These are phyloP conservation scores for Metarhizium brunneum DNA, from an alignment of 2,329 filamentous ascomycete genomes.

Conservation along the genomic window DNA sequence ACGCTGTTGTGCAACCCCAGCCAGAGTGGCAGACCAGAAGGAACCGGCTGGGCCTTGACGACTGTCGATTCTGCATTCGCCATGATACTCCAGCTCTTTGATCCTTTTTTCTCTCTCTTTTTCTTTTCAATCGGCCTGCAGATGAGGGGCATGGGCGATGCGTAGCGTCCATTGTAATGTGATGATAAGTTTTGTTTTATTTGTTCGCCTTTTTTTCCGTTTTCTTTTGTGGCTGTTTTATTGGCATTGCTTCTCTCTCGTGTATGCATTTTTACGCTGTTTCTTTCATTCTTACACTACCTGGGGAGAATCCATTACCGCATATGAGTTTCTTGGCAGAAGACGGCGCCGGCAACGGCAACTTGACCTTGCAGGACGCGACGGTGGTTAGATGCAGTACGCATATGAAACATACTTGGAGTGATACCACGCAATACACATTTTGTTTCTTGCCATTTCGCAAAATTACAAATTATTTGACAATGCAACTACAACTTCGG, in stretches of 20 bases:
- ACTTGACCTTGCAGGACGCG: not conserved
- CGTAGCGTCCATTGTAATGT: not conserved
- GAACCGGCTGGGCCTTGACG: not conserved
- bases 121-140: not conserved
- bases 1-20: not conserved
- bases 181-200: not conserved
- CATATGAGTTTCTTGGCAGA: not conserved
- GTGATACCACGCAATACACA: not conserved
- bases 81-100: not conserved
- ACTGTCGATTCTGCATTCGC: not conserved
- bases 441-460: too few species aligned
- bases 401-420: not conserved
- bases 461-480: too few species aligned
- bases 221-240: not conserved
- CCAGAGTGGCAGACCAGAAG: not conserved
- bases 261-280: not conserved
- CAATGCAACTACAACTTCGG: too few species aligned
- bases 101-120: not conserved
- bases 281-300: not conserved
- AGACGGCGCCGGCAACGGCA: slow-evolving; percentile 3
- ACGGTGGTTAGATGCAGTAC: not conserved
- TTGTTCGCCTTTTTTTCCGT: not conserved
- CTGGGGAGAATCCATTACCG: not conserved
- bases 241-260: not conserved
- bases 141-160: not conserved